Conservation (phyloP, 2,329 filamentous ascomycete species). For the Aspergillus ustus region DNA sequence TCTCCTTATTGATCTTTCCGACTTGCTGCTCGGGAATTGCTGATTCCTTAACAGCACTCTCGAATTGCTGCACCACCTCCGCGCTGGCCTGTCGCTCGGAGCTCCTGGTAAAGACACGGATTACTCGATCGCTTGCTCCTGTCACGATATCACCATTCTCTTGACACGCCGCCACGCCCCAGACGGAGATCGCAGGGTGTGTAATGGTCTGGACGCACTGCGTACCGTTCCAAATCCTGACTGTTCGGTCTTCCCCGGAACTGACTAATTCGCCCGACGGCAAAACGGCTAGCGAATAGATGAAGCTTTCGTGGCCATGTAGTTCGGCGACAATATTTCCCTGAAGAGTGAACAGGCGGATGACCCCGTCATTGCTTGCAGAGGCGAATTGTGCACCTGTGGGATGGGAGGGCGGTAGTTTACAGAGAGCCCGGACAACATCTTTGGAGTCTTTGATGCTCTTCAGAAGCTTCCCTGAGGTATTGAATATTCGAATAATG, state of each 20-base stretch:
- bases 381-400: slow-evolving; percentile 92
- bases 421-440: slow-evolving; percentile 85
- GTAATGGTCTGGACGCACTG: slow-evolving; percentile 95
- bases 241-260: slow-evolving; percentile 90
- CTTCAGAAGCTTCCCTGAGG: slow-evolving; percentile 65
- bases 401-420: slow-evolving; percentile 73
- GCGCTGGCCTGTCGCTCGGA: slow-evolving; percentile 70
- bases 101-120: slow-evolving; percentile 80
- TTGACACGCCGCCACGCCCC: slow-evolving; percentile 81
- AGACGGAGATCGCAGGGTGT: slow-evolving; percentile 94
- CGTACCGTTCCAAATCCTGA: slow-evolving; percentile 81
- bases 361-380: slow-evolving; percentile 87
- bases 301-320: slow-evolving; percentile 89
- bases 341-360: slow-evolving; percentile 83
- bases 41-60: slow-evolving; percentile 79
- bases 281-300: slow-evolving; percentile 79
- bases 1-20: slow-evolving; percentile 85
- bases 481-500: slow-evolving; percentile 80
- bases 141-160: slow-evolving; percentile 92
- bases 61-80: slow-evolving; percentile 72
- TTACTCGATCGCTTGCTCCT: slow-evolving; percentile 84
- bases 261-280: slow-evolving; percentile 88
- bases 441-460: slow-evolving; percentile 74
- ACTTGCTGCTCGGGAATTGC: slow-evolving; percentile 87
- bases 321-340: slow-evolving; percentile 78